Conservation (phyloP, 2,329 filamentous ascomycete species). For the Microdochium bolleyi region DNA sequence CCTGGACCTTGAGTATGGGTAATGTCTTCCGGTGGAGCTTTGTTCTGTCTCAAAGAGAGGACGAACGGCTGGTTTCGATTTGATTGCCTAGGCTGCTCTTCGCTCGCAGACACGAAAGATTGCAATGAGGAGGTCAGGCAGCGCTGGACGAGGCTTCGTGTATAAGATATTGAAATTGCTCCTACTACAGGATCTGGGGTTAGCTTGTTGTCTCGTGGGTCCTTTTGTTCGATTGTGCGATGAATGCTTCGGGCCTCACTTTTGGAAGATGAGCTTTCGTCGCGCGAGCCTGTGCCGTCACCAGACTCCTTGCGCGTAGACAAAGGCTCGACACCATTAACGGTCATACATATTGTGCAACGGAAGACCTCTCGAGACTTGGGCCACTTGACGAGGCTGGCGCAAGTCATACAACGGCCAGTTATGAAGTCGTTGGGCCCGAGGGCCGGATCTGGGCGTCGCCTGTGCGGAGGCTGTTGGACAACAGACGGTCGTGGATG, state of each 20-base stretch:
- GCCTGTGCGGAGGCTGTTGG: slow-evolving; percentile 10
- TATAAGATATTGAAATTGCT: slow-evolving; percentile 50
- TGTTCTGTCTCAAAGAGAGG: background rate
- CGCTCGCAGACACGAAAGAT: background rate
- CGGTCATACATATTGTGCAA: slow-evolving; percentile 75
- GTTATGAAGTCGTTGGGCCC: slow-evolving; percentile 46
- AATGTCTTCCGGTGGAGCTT: background rate
- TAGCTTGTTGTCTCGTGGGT: too few species aligned
- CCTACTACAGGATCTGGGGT: slow-evolving; percentile 7
- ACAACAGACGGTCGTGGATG: slow-evolving; percentile 22
- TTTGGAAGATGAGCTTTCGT: background rate
- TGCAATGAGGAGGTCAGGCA: slow-evolving; percentile 30
- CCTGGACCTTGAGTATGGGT: too few species aligned
- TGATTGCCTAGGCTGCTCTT: background rate
- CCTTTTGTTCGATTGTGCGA: too few species aligned
- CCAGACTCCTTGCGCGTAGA: slow-evolving; percentile 3
- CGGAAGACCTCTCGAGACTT: slow-evolving; percentile 65
- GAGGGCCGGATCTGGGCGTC: slow-evolving; percentile 7
- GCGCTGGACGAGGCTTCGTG: slow-evolving; percentile 38
- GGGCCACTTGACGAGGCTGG: slow-evolving; percentile 73
- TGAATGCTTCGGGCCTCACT: background rate
- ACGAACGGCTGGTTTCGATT: slow-evolving; percentile 1
- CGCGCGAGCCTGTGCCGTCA: background rate
- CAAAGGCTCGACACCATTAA: slow-evolving; percentile 64
- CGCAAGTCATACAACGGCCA: slow-evolving; percentile 81